A percentile compares a stretch with the other conserved stretches of the same genome.
These are phyloP conservation scores for Eucalyptus sideroxylon DNA, from an alignment of 345 rosid species.

Conservation along the genomic window DNA sequence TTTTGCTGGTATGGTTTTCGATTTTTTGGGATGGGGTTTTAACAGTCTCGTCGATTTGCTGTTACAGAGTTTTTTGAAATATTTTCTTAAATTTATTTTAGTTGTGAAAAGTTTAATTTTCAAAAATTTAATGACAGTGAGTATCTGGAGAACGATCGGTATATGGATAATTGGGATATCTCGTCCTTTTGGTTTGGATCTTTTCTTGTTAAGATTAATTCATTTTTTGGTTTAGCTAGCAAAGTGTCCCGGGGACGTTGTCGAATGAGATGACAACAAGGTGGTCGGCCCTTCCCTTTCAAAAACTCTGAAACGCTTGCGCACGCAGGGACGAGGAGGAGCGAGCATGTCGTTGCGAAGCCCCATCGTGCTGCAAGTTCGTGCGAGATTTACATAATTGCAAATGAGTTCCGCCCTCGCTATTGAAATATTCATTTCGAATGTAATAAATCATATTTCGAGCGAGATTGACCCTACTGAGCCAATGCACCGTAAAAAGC, in stretches of 20 bases:
- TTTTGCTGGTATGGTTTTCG: no score
- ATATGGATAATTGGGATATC: not conserved
- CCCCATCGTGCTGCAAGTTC: not conserved
- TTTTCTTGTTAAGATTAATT: not conserved
- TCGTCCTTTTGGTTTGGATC: not conserved
- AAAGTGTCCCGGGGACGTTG: not conserved
- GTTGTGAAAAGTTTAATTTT: not conserved
- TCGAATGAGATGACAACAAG: not conserved
- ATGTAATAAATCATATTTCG: not conserved
- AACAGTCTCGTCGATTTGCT: no score
- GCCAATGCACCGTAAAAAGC: no score
- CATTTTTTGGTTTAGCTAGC: not conserved
- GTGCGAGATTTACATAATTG: not conserved
- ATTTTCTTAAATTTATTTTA: not conserved
- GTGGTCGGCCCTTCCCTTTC: not conserved
- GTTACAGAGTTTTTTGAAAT: not conserved
- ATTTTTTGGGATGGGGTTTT: no score
- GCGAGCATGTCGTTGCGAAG: not conserved
- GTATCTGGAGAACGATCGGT: not conserved
- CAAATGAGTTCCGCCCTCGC: not conserved
- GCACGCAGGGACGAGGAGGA: not conserved
- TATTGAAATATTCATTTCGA: not conserved
- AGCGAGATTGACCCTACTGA: not conserved
- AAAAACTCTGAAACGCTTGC: not conserved
- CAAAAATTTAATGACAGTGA: not conserved